phyloP scores from a whole-genome alignment of 2,329 filamentous ascomycete species.

The Fusarium sp. region DNA sequence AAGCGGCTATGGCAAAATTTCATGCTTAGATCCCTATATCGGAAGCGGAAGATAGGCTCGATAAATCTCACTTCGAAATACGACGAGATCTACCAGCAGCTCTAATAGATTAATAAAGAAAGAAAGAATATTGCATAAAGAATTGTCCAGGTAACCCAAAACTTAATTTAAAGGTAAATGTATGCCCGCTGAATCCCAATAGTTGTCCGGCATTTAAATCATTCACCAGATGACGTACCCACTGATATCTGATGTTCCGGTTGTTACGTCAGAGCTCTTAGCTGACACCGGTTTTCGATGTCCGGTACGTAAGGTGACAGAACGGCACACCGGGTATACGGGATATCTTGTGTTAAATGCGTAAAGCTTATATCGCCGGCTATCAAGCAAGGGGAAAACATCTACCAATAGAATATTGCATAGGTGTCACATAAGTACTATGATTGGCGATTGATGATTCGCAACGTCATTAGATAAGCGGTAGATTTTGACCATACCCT shows the following conservation, averaged over 20 bases:
- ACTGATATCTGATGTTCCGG: not conserved
- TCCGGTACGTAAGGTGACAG: rapidly evolving
- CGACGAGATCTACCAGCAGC: too few species aligned
- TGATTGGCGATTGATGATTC: not conserved
- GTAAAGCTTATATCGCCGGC: not conserved
- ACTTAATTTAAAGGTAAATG: too few species aligned
- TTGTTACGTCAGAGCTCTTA: not conserved
- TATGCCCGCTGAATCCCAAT: too few species aligned
- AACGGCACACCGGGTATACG: not conserved
- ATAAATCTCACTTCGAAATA: too few species aligned
- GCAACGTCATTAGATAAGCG: not conserved
- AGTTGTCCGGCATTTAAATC: too few species aligned
- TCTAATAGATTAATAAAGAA: too few species aligned
- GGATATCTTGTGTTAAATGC: not conserved
- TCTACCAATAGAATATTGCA: not conserved
- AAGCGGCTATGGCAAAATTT: not conserved
- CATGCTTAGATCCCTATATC: rapidly evolving
- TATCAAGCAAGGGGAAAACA: not conserved
- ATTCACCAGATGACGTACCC: not conserved
- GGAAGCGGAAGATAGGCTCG: too few species aligned
- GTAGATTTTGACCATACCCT: not conserved
- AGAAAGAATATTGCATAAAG: too few species aligned
- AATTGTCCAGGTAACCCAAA: too few species aligned
- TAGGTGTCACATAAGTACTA: not conserved
- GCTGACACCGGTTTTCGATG: rapidly evolving